A percentile compares a stretch with the other conserved stretches of the same genome.
phyloP scores from a whole-genome alignment of 495 filamentous ascomycete species.

The Chaetomidium leptoderma region DNA sequence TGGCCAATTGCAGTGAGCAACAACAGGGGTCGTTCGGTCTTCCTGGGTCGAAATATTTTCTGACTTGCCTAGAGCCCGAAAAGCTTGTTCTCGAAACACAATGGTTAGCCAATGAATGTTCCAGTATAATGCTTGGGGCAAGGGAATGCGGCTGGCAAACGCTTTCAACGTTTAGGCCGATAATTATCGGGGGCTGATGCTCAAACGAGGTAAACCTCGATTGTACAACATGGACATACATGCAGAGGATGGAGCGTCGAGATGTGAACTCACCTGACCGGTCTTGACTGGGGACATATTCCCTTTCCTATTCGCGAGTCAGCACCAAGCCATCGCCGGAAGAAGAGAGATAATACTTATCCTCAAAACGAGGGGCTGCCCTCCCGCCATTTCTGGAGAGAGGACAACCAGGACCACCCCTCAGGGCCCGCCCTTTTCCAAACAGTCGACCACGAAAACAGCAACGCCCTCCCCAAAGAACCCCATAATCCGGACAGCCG shows the following conservation, averaged over 20 bases:
- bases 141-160: too few relatives aligned
- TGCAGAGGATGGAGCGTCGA: background rate
- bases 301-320: slow-evolving; percentile 18
- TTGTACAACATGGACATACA: too few relatives aligned
- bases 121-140: too few relatives aligned
- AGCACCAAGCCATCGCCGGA: slow-evolving; percentile 17
- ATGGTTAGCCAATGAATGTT: too few relatives aligned
- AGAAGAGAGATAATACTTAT: slow-evolving; percentile 51
- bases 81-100: too few relatives aligned
- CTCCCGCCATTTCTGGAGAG: slow-evolving; percentile 41
- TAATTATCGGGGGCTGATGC: too few relatives aligned
- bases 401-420: slow-evolving; percentile 45
- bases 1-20: too few relatives aligned
- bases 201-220: too few relatives aligned
- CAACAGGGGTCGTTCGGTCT: too few relatives aligned
- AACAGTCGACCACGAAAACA: slow-evolving; percentile 15
- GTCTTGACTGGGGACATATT: background rate
- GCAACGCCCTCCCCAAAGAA: slow-evolving; percentile 27
- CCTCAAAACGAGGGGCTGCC: slow-evolving; percentile 54
- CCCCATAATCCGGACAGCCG: slow-evolving; percentile 16
- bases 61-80: too few relatives aligned
- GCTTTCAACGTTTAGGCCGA: too few relatives aligned
- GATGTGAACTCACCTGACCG: background rate
- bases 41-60: too few relatives aligned
- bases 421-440: slow-evolving; percentile 37